Evolutionary conservation across 2,329 filamentous ascomycete species (phyloP).

Genomic region (Passalora sequoiae): DNA sequence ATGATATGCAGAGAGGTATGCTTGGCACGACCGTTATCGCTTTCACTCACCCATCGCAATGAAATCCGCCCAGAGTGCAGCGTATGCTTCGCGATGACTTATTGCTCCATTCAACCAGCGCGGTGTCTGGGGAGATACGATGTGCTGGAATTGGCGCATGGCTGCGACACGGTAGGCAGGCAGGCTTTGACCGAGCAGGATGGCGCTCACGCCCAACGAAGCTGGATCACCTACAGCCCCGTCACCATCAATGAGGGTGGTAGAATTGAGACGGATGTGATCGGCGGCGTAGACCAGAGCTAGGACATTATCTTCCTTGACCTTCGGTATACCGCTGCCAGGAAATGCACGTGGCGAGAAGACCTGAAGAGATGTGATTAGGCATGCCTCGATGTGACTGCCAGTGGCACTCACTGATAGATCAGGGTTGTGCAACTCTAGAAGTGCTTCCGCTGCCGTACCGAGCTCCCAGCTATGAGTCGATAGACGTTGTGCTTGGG

Average conservation of each 20-base stretch:
- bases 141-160: slow-evolving; percentile 38
- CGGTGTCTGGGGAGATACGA: slow-evolving; percentile 36
- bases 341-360: slow-evolving; percentile 28
- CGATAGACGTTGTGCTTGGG: slow-evolving; percentile 14
- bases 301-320: slow-evolving; percentile 9
- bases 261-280: slow-evolving; percentile 31
- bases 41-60: too few relatives aligned
- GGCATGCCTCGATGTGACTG: too few relatives aligned
- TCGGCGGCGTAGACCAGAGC: slow-evolving; percentile 26
- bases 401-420: too few relatives aligned
- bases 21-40: too few relatives aligned
- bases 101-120: slow-evolving; percentile 40
- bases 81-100: slow-evolving; percentile 41
- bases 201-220: slow-evolving; percentile 43
- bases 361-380: too few relatives aligned
- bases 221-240: slow-evolving; percentile 42
- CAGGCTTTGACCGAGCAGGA: slow-evolving; percentile 41
- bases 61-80: slow-evolving; percentile 48
- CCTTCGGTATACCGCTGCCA: slow-evolving; percentile 5
- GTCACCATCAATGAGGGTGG: slow-evolving; percentile 35
- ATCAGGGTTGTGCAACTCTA: slow-evolving; percentile 37
- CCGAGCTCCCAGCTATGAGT: slow-evolving; percentile 39
- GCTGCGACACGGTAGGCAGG: slow-evolving; percentile 37
- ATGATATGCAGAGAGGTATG: too few relatives aligned
- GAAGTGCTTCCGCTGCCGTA: slow-evolving; percentile 38